Percentiles rank a stretch among this genome's conserved stretches.
Conservation (phyloP, 306 rosid genomes). For the Begonia fuchsioides region DNA sequence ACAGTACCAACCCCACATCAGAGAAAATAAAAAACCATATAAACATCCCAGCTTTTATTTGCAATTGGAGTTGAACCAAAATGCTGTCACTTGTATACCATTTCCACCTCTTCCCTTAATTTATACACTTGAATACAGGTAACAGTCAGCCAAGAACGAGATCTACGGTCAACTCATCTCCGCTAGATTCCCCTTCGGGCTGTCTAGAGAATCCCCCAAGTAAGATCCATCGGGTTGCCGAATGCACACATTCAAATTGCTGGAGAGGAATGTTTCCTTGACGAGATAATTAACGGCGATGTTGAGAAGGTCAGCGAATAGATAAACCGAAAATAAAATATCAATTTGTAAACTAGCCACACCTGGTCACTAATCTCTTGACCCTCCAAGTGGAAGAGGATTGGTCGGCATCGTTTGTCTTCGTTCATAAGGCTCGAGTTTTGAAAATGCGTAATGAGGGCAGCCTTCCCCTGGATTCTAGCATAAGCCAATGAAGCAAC, state of each 20-base stretch:
- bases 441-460: slow-evolving; percentile 88
- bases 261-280: slow-evolving; percentile 66
- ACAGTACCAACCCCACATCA: slow-evolving; percentile 12
- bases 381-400: slow-evolving; percentile 82
- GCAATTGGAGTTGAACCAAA: too few species aligned
- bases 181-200: slow-evolving; percentile 55
- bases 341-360: slow-evolving; percentile 5
- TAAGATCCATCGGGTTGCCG: slow-evolving; percentile 95
- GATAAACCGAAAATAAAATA: not conserved
- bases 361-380: slow-evolving; percentile 71
- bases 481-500: slow-evolving; percentile 95
- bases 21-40: slow-evolving; percentile 22
- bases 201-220: slow-evolving; percentile 58
- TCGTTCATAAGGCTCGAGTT: slow-evolving; percentile 90
- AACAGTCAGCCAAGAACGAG: slow-evolving; percentile 42
- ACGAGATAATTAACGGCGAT: slow-evolving; percentile 11
- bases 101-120: slow-evolving; percentile 21
- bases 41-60: not conserved
- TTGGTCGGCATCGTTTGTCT: slow-evolving; percentile 89
- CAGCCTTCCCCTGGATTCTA: slow-evolving; percentile 84
- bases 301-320: slow-evolving; percentile 13
- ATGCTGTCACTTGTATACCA: not conserved
- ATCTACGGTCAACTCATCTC: slow-evolving; percentile 34
- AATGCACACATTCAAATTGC: slow-evolving; percentile 76
- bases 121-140: slow-evolving; percentile 49